phyloP scores from a whole-genome alignment of 2,329 filamentous ascomycete species.

The Aspergillus viridinutans region DNA sequence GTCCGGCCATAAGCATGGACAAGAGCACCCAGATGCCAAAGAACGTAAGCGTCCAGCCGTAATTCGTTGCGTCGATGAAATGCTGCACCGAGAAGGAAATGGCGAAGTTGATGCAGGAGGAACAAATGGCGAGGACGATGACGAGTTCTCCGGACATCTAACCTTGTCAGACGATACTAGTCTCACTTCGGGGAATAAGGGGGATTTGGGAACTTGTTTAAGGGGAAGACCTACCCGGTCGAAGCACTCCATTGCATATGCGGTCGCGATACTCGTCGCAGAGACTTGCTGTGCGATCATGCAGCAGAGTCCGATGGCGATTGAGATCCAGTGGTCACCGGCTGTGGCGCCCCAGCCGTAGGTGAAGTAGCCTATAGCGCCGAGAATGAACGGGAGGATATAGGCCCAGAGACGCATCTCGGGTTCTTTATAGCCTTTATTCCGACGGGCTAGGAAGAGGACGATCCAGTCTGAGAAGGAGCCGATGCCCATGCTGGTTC shows the following conservation, averaged over 20 bases:
- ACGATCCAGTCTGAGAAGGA: constrained; percentile 30
- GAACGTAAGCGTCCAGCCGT: constrained; percentile 32
- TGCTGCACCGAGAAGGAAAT: constrained; percentile 39
- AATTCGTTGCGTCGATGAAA: constrained; percentile 35
- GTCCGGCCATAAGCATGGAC: constrained; percentile 22
- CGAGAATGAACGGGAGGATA: constrained; percentile 28
- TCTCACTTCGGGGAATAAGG: too few relatives aligned
- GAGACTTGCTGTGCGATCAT: constrained; percentile 42
- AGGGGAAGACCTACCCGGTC: constrained; percentile 21
- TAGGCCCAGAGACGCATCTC: constrained; percentile 39
- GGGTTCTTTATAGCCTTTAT: constrained; percentile 34
- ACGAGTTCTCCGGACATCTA: constrained; percentile 37
- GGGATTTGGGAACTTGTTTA: too few relatives aligned
- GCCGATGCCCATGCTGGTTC: constrained; percentile 41
- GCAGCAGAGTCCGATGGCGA: constrained; percentile 34
- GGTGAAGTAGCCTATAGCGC: constrained; percentile 33
- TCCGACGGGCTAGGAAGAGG: constrained; percentile 30
- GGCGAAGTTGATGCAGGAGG: constrained; percentile 31
- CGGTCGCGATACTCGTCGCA: constrained; percentile 36
- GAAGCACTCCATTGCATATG: constrained; percentile 43
- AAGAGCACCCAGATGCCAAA: constrained; percentile 29
- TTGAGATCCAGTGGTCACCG: constrained; percentile 32
- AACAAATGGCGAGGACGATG: constrained; percentile 36
- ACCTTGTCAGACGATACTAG: neutral
- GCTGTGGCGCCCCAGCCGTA: constrained; percentile 38